Evolutionary conservation across 768 basidiomycete genomes (phyloP), one percentile per base, ranked within the genome.

Genomic region (Crucibulum laeve): DNA sequence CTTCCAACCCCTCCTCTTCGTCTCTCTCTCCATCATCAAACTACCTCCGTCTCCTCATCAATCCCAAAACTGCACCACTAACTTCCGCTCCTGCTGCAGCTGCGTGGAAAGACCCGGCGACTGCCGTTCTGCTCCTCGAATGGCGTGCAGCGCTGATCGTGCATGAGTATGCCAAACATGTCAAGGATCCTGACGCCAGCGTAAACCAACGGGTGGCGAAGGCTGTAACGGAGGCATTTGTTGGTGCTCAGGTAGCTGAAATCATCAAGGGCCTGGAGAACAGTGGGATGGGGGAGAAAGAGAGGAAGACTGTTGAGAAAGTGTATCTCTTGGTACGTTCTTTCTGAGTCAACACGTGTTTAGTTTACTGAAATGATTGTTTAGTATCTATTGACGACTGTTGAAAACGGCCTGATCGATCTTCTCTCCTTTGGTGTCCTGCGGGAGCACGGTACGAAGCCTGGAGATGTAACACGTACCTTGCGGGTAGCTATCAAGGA

Each of bases 161-260:
- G 1, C 64, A 68, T 24, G 70, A 74, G 21, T 56, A 67, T 23
- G 73, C 68, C 0, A 61, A 62, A 39, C 64, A 65, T 21, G 47
- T 52, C 4, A 38, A 43, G 4, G 65, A 68, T n/a, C 52, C 63
- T 0, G 84, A 88, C 55, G 73, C 82, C 0, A 76, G 71, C 41
- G 70, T 70, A 3, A 72, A 76, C 42, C 77, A 77, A 30, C 70
- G 82, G 10, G 74, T 84, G 0, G 70, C 82, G 1, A 76, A 70
- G 46, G 86, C 80, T 0, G 71, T 84, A 3, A 77, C 78, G 0
- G 86, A 89, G 44, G 82, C 85, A 0, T 87, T 84, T 46, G 68
- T 88, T 4, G 85, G 77, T 1, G 62, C 54, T 3, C 72, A 74
- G 51, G 74, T 86, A 1, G 70, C 68, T 10, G 65, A 68, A 19